Evolutionary conservation across 306 rosid genomes (phyloP).

Genomic region (Fagus sylvatica): DNA sequence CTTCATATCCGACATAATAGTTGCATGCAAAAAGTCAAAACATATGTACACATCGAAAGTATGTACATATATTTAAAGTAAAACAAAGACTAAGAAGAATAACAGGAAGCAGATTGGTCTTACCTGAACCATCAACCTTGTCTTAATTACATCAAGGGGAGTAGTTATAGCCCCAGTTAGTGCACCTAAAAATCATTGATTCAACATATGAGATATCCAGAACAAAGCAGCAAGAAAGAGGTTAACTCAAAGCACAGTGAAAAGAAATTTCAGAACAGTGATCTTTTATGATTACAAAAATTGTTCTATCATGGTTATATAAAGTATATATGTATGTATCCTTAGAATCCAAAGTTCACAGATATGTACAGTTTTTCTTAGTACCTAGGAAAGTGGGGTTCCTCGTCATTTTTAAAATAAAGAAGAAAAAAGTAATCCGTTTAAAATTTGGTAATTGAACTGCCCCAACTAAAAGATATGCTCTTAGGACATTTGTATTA

Average conservation of each 20-base stretch:
- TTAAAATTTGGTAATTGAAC: background rate
- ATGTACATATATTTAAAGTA: background rate
- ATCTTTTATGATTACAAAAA: background rate
- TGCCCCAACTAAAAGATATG: background rate
- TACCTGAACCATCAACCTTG: slow-evolving; percentile 93
- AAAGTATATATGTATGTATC: background rate
- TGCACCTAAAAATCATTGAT: slow-evolving; percentile 58
- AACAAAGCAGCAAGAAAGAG: background rate
- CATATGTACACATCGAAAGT: background rate
- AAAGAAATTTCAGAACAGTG: background rate
- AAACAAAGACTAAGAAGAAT: background rate
- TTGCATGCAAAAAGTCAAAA: slow-evolving; percentile 14
- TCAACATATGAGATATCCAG: background rate
- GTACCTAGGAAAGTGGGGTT: background rate
- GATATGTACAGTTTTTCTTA: background rate
- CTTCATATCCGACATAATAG: slow-evolving; percentile 24
- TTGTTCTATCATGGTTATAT: background rate
- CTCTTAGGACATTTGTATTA: background rate
- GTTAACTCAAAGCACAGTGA: background rate
- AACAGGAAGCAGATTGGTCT: slow-evolving; percentile 20
- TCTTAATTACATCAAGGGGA: slow-evolving; percentile 95
- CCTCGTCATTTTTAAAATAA: background rate
- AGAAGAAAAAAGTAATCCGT: background rate
- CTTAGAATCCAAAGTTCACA: background rate
- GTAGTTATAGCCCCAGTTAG: slow-evolving; percentile 92